Conservation (phyloP, 352 stramenopile species). For the Phytophthora capsici region DNA sequence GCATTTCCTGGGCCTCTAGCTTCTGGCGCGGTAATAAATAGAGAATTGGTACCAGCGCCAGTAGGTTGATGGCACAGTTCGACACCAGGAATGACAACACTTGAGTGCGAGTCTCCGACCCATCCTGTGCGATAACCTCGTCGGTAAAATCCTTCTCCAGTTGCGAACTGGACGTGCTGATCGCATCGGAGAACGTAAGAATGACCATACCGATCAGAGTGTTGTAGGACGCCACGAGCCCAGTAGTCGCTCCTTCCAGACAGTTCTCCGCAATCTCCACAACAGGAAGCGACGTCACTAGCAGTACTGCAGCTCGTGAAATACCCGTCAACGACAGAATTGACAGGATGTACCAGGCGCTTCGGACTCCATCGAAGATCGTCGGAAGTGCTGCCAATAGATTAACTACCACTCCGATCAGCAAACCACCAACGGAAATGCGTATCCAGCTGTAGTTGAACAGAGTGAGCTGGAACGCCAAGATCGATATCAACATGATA, state of each 20-base stretch:
- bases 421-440: constrained; percentile 51
- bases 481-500: constrained; percentile 52
- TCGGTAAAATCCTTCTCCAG: constrained; percentile 50
- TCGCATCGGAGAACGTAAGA: constrained; percentile 61
- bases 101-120: constrained; percentile 36
- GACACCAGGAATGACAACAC: constrained; percentile 53
- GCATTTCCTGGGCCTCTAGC: constrained; percentile 69
- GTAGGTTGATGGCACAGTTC: constrained; percentile 58
- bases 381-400: constrained; percentile 49
- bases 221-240: constrained; percentile 66
- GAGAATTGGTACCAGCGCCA: constrained; percentile 59
- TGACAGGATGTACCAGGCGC: constrained; percentile 53
- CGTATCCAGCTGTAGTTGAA: constrained; percentile 83
- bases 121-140: constrained; percentile 38
- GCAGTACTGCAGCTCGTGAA: constrained; percentile 39
- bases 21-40: constrained; percentile 77
- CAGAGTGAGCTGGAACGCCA: constrained; percentile 60
- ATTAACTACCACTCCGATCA: constrained; percentile 44
- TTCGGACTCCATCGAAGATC: constrained; percentile 55
- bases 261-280: constrained; percentile 81
- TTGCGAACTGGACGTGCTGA: constrained; percentile 53
- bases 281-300: constrained; percentile 68
- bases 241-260: constrained; percentile 72
- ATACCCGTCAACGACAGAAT: constrained; percentile 56
- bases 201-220: constrained; percentile 70